phyloP scores from a whole-genome alignment of 192 early-diverging fungal genomes.

The Coemansia sp. region DNA sequence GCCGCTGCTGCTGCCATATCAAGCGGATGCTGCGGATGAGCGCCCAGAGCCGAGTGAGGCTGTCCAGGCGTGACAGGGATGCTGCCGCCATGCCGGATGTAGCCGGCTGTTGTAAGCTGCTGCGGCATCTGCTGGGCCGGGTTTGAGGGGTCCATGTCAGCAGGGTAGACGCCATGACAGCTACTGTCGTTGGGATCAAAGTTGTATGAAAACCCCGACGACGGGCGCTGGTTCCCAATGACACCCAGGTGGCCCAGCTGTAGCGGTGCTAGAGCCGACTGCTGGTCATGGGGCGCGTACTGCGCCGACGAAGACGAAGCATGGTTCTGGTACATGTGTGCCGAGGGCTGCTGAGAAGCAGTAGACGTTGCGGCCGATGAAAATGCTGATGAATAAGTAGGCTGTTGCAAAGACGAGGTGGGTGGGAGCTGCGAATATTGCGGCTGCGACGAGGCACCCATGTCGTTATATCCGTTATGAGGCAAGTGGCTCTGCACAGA shows the following conservation, averaged over 20 bases:
- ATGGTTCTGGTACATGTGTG: constrained; percentile 40
- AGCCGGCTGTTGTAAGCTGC: constrained; percentile 36
- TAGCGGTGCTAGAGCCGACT: constrained; percentile 40
- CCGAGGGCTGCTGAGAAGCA: constrained; percentile 22
- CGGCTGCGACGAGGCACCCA: constrained; percentile 14
- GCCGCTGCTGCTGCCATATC: constrained; percentile 40
- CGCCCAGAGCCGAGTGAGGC: constrained; percentile 8
- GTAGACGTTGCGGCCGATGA: constrained; percentile 19
- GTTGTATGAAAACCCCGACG: constrained; percentile 42
- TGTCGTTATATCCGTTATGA: constrained; percentile 24
- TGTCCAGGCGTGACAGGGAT: constrained; percentile 37
- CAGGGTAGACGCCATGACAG: constrained; percentile 43
- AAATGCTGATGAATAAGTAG: constrained; percentile 35
- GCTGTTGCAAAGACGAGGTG: constrained; percentile 28
- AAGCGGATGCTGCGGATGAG: constrained; percentile 29
- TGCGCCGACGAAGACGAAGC: constrained; percentile 31
- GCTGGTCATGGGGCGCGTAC: constrained; percentile 53
- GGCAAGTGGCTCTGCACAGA: constrained; percentile 21
- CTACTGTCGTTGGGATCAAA: constrained; percentile 46
- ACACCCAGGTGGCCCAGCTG: constrained; percentile 43
- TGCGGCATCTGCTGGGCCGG: constrained; percentile 27
- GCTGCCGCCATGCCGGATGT: constrained; percentile 37
- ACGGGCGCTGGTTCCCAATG: constrained; percentile 42
- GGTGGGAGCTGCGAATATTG: constrained; percentile 28
- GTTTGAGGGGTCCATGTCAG: constrained; percentile 39